Base-by-base conservation (phyloP, 345 rosid species). In the Chamaenerion angustifolium region DNA sequence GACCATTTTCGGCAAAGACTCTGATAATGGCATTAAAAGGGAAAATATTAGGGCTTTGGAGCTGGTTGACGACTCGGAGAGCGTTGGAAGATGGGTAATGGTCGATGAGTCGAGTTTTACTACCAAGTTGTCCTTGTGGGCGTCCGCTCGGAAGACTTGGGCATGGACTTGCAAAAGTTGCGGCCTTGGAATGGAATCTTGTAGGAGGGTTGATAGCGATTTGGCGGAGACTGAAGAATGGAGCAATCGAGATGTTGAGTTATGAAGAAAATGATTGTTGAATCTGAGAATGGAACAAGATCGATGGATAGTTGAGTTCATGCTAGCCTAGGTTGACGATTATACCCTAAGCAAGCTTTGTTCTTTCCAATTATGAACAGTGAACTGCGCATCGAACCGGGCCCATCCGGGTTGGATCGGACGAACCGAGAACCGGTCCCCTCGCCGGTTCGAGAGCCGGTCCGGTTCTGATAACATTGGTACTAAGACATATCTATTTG, bases 11-110 rank as follows among this genome's bases (percentile, higher is more conserved):
- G 25, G 65, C 72, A 0, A 58, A 56, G 55, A 66, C 66, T 63
- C 74, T 69, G 51, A 73, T 60, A 35, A 73, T 69, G 64, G 78
- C 71, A 45, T 73, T 73, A 65, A 56, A 73, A 0, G 78, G 78
- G 63, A 69, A 73, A 51, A 73, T 58, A 43, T 66, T 73, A 57
- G 78, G 77, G 11, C 13, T 31, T 19, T 41, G 46, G 3, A 72
- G 60, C 2, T 54, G 73, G 19, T 40, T 12, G 46, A 72, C 68
- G 11, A 68, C 60, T n/a, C 19, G 42, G 62, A 65, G 62, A 41
- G 73, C 59, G 1, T 45, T 0, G 10, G 0, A 27, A 19, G 71
- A 16, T 25, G 77, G 66, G 61, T 65, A 68, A 0, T 62, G 77
- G 46, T 64, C 68, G 46, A 72, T 68, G 48, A 72, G 68, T 46